These are phyloP conservation scores for Fonsecaea pugnacius DNA, from an alignment of 2,329 filamentous ascomycete genomes.

Conservation along the genomic window DNA sequence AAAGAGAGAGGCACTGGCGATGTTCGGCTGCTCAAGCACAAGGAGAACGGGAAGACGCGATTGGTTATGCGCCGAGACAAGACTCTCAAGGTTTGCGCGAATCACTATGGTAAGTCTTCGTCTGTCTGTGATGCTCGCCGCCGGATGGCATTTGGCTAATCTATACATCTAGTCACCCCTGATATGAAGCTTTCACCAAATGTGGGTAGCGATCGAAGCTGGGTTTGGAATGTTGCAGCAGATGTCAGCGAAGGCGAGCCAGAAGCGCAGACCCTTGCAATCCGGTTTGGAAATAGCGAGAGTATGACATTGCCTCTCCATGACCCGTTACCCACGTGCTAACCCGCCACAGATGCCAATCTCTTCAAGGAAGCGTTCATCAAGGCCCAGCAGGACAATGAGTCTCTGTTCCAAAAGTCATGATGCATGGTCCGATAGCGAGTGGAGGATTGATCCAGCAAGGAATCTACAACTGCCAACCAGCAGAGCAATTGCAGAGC, in stretches of 20 bases:
- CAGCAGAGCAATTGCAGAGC: not conserved
- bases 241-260: slow-evolving; percentile 98
- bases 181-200: slow-evolving; percentile 99
- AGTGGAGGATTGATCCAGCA: slow-evolving; percentile 23
- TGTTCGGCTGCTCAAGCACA: slow-evolving; percentile 95
- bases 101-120: slow-evolving; percentile 85
- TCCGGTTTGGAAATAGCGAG: slow-evolving; percentile 96
- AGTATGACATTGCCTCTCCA: slow-evolving; percentile 63
- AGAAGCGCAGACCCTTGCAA: slow-evolving; percentile 92
- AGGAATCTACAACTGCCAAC: slow-evolving; percentile 13
- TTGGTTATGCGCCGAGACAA: slow-evolving; percentile 99
- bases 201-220: slow-evolving; percentile 95
- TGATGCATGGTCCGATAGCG: slow-evolving; percentile 17
- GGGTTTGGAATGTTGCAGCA: slow-evolving; percentile 98
- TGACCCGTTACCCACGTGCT: not conserved
- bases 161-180: slow-evolving; percentile 71
- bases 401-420: slow-evolving; percentile 69
- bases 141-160: slow-evolving; percentile 33
- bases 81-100: slow-evolving; percentile 99
- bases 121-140: not conserved
- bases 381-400: slow-evolving; percentile 96
- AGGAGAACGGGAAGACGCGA: slow-evolving; percentile 96
- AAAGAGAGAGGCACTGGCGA: slow-evolving; percentile 99
- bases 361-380: slow-evolving; percentile 97
- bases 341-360: slow-evolving; percentile 75